These are phyloP conservation scores for Fagus crenata DNA, from an alignment of 306 rosid species.

Conservation along the genomic window DNA sequence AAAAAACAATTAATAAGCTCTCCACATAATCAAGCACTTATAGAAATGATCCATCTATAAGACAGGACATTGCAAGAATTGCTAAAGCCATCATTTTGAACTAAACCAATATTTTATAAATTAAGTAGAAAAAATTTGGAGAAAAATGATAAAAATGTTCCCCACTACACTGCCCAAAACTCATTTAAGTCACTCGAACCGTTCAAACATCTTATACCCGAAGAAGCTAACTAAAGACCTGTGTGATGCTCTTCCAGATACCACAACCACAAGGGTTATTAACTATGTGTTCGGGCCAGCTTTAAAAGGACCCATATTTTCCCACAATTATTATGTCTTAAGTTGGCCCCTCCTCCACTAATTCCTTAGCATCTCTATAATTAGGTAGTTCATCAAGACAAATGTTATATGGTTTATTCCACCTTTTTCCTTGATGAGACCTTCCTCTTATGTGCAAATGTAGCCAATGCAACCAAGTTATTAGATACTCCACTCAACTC, in stretches of 20 bases:
- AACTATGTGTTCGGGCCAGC: not conserved
- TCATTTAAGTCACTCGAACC: not conserved
- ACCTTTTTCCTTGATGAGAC: not conserved
- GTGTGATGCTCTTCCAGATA: not conserved
- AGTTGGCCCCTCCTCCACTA: not conserved
- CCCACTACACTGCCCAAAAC: not conserved
- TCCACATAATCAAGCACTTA: not conserved
- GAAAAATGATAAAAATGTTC: too few species aligned
- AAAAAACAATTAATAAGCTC: not conserved
- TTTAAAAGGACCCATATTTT: not conserved
- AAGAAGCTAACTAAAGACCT: not conserved
- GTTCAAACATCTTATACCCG: not conserved
- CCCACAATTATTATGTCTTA: not conserved
- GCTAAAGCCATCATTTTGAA: too few species aligned
- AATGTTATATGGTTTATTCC: not conserved
- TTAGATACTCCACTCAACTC: not conserved
- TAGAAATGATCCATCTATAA: not conserved
- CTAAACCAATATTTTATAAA: too few species aligned
- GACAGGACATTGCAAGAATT: not conserved
- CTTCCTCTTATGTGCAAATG: not conserved
- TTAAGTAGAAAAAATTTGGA: too few species aligned
- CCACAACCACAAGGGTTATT: not conserved
- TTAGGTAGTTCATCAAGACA: not conserved
- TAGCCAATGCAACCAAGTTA: not conserved
- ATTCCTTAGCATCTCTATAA: not conserved